Evolutionary conservation across 495 filamentous ascomycete species (phyloP), one percentile per base, ranked within the genome.

Genomic region (Lineolata rhizophorae): DNA sequence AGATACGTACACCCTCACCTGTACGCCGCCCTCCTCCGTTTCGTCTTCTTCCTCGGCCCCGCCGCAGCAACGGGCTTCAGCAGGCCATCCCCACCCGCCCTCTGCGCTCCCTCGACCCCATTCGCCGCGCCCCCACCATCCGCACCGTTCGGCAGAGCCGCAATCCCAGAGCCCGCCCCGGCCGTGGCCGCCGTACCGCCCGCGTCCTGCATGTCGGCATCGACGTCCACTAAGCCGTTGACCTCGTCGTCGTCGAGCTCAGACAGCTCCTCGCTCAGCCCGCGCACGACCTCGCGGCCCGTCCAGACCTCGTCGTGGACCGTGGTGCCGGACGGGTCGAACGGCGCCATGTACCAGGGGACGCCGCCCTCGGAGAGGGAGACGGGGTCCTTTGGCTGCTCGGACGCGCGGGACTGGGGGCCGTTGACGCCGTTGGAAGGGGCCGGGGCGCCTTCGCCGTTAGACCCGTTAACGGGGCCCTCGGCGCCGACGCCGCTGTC

Each of bases 181-280:
- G n/a, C n/a, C n/a, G n/a, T n/a, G n/a, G n/a, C n/a, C n/a, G n/a
- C n/a, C n/a, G n/a, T n/a, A n/a, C n/a, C n/a, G n/a, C n/a, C n/a
- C n/a, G n/a, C n/a, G n/a, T n/a, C n/a, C n/a, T n/a, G n/a, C n/a
- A n/a, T n/a, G n/a, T n/a, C n/a, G n/a, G n/a, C n/a, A n/a, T n/a
- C n/a, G n/a, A n/a, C n/a, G n/a, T 57, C 61, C 9, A 63, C 66
- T 37, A 68, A 50, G 44, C 74, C 64, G 50, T 75, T 62, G 30
- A 93, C 56, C 51, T 81, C 76, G 29, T 90, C 83, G 34, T 85
- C 83, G 34, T 85, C 81, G 42, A 93, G 65, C 39, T 91, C 83
- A 32, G 72, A 84, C 4, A 93, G 58, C 35, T 85, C 78, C 48
- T 87, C 83, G 36, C 77, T 84, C 57, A 84, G 70, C 11, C 65